Evolutionary conservation across 2,329 filamentous ascomycete species (phyloP), one percentile per base, ranked within the genome.

Genomic region (Myriosclerotinia curreyana): DNA sequence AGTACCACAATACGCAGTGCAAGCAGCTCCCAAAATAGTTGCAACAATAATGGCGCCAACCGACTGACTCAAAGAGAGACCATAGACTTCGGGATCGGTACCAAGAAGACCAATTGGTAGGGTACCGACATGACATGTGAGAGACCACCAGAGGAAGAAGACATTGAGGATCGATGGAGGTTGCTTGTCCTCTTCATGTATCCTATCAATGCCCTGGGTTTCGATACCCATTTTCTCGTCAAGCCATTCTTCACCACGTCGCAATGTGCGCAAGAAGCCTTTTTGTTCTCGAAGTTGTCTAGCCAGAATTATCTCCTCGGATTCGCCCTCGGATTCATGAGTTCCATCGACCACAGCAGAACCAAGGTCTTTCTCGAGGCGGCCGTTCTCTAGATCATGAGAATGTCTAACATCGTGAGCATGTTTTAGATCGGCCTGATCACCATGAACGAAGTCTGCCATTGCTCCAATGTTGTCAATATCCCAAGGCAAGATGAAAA

Each of bases 151-250:
- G 48, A 80, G 67, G 53, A 79, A 75, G 65, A 79, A 79, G 68
- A 77, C 76, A 66, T 78, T 78, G 55, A 73, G 49, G 38, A 76
- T 73, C 62, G 77, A 79, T 6, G 78, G 77, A 48, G 78, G 75
- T 22, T 72, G 73, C 66, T 77, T 77, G 60, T 78, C 74, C 53
- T 80, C 77, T 62, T 79, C 77, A 1, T 75, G 76, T 14, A 79
- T 80, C 11, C 79, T 76, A 64, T 80, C 78, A 38, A 81, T 77
- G 28, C 79, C 79, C 65, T 80, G 77, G 4, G 77, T 79, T 69
- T 81, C 79, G 56, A 81, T 76, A 28, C 78, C 78, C 64, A 80
- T 72, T 68, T 78, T 79, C 52, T 71, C 71, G 69, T 81, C 79
- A 53, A 81, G 74, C 69, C 74, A 74, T 51, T 76, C 73, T 66